A percentile compares a stretch with the other conserved stretches of the same genome.
These are phyloP conservation scores for Trebouxia gelatinosa DNA, from an alignment of 163 green algal species.

Conservation along the genomic window DNA sequence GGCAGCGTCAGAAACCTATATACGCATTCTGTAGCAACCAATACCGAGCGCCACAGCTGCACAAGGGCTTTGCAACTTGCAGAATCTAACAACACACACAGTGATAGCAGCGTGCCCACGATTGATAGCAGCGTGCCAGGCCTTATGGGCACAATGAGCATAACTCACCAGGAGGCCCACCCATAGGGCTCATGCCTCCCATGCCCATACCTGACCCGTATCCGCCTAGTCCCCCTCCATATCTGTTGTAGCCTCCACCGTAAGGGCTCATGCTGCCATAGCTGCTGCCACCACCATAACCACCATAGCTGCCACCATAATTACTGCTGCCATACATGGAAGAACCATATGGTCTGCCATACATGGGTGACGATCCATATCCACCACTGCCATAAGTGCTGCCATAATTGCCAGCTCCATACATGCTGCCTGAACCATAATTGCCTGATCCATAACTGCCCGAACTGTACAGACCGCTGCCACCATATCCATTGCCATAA, in stretches of 20 bases:
- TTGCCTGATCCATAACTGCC: background rate
- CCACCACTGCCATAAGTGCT: constrained; percentile 48
- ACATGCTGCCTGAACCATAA: background rate
- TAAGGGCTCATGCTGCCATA: constrained; percentile 43
- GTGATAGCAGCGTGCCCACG: no score
- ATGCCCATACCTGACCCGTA: constrained; percentile 4
- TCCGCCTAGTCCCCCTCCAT: background rate
- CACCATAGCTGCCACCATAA: constrained; percentile 28
- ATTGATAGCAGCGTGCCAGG: no score
- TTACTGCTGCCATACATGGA: constrained; percentile 40
- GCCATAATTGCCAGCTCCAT: background rate
- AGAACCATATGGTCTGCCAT: constrained; percentile 28
- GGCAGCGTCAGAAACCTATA: no score
- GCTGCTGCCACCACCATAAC: constrained; percentile 32
- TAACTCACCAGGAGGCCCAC: background rate
- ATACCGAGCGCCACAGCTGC: no score
- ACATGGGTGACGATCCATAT: constrained; percentile 31
- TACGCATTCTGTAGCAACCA: no score
- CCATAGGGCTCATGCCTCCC: background rate
- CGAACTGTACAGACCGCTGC: background rate
- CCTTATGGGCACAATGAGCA: background rate
- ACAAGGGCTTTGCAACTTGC: no score
- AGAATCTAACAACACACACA: no score
- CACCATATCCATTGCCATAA: background rate
- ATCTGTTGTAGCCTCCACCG: constrained; percentile 32